phyloP scores from a whole-genome alignment of 148 eudicot genomes.

The Cornus kousa region DNA sequence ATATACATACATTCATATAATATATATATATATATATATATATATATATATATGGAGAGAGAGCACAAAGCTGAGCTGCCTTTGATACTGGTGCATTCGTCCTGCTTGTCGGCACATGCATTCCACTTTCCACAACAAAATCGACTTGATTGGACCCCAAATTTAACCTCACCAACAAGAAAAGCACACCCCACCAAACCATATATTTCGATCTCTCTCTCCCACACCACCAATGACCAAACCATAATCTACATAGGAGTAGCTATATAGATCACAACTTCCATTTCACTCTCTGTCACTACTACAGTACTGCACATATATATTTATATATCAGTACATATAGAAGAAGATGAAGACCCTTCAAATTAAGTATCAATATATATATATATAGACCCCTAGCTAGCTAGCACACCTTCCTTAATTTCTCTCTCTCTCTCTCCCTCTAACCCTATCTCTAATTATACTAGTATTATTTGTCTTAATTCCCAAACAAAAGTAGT shows the following conservation, averaged over 20 bases:
- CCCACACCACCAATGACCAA: constrained; percentile 7
- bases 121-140: constrained; percentile 77
- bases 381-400: neutral
- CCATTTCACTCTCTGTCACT: neutral
- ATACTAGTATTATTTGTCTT: neutral
- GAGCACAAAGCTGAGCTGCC: constrained; percentile 50
- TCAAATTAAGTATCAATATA: neutral
- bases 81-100: constrained; percentile 59
- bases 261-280: neutral
- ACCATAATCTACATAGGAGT: neutral
- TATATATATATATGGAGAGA: neutral
- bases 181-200: constrained; percentile 40
- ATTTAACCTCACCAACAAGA: constrained; percentile 69
- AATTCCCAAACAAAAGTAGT: neutral
- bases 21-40: no score
- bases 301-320: neutral
- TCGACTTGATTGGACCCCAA: constrained; percentile 48
- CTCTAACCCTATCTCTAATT: neutral
- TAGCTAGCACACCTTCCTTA: neutral
- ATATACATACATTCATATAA: no score
- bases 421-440: neutral
- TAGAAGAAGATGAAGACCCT: neutral
- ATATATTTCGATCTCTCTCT: constrained; percentile 15
- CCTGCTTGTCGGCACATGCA: constrained; percentile 86
- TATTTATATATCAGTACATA: neutral